These are phyloP conservation scores for Rhizopogon rudus DNA, from an alignment of 768 basidiomycete species.

Conservation along the genomic window DNA sequence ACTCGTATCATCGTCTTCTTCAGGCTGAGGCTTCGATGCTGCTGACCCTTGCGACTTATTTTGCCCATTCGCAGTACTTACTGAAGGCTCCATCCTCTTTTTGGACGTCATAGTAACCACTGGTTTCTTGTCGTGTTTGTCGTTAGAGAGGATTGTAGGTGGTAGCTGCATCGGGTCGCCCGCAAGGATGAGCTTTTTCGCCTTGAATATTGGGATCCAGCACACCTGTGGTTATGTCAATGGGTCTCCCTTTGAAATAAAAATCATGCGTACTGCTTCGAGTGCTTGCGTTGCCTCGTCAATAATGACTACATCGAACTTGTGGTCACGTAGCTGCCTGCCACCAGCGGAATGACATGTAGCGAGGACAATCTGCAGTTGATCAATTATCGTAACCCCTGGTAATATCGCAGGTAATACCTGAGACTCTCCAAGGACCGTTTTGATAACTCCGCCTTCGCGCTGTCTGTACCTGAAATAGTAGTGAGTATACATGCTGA, in stretches of 20 bases:
- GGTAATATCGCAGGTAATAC: conserved; percentile 27
- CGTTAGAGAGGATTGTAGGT: conserved; percentile 79
- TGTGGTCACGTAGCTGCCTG: conserved; percentile 65
- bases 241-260: not conserved
- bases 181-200: conserved; percentile 83
- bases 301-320: conserved; percentile 92
- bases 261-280: conserved; percentile 60
- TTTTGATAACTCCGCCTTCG: conserved; percentile 78
- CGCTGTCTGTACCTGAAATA: conserved; percentile 74
- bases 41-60: not conserved
- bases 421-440: conserved; percentile 77
- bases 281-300: conserved; percentile 98
- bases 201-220: conserved; percentile 95
- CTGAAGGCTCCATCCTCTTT: conserved; percentile 1
- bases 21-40: conserved; percentile 1
- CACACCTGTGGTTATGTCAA: conserved; percentile 33
- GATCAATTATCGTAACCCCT: not conserved
- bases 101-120: conserved; percentile 5
- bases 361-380: conserved; percentile 69
- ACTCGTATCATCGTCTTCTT: not conserved
- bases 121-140: conserved; percentile 35
- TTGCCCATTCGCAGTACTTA: not conserved
- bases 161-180: conserved; percentile 97
- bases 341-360: conserved; percentile 95
- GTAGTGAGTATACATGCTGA: not conserved